Evolutionary conservation across 768 basidiomycete species (phyloP), one percentile per base, ranked within the genome.

Genomic region (Phanerodontia chrysosporium): DNA sequence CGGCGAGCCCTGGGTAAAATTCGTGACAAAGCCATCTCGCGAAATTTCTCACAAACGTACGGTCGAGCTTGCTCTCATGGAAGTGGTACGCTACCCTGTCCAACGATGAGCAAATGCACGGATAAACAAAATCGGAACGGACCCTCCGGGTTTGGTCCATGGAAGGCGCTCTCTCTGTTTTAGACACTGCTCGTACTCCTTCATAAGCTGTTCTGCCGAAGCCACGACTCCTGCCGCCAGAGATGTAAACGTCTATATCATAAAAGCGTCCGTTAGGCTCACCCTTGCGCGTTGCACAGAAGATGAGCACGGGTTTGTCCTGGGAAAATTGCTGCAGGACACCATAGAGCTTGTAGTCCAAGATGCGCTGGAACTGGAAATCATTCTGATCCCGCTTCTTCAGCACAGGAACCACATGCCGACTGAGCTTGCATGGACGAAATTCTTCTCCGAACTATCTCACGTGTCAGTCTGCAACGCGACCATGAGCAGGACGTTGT

Each of bases 271-370:
- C 39, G 18, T 25, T 36, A 18, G 1, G 18, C 30, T 13, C 64
- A 89, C 93, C 87, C 78, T 90, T 95, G 64, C 96, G 80, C 1
- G 96, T 98, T 18, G 92, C 78, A 62, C 87, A 89, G 69, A 99
- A 99, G 8, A 98, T 74, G 51, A 99, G 73, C 18, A 92, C 88
- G 0, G 96, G 94, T 70, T 95, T 95, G 28, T 88, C 84, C 14
- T 78, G 74, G 0, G 88, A 84, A 66, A 95, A 84, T 63, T 84
- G 76, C 62, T 87, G 83, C 59, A 98, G 76, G n/a, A 89, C 70
- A 0, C 78, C 66, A 66, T 88, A 95, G 9, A 98, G 70, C 60
- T 83, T 88, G 65, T 73, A 80, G 68, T 95, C 90, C 13, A 98
- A 79, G 4, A 74, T 78, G 59, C 80, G 83, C 2, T 80, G 78